Evolutionary conservation across 495 filamentous ascomycete species (phyloP).

Genomic region (Aspergillus campestris): DNA sequence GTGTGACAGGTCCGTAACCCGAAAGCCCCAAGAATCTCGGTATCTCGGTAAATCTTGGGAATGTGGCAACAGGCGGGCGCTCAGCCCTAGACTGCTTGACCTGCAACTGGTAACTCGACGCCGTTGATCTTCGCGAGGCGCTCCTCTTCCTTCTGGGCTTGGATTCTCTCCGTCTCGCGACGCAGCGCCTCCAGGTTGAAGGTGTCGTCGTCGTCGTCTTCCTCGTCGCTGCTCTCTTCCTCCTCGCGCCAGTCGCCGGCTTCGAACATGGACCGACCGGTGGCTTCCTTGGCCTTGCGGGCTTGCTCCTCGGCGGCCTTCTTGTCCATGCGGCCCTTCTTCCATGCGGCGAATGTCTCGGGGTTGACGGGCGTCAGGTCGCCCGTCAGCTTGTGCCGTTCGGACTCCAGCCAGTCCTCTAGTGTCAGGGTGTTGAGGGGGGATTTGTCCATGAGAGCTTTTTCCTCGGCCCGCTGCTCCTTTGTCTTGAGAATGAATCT

Average conservation of each 20-base stretch:
- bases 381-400: constrained; percentile 87
- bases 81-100: constrained; percentile 28
- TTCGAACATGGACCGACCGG: constrained; percentile 90
- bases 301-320: constrained; percentile 90
- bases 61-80: not conserved
- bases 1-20: constrained; percentile 18
- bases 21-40: constrained; percentile 22
- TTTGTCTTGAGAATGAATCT: constrained; percentile 97
- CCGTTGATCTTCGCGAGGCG: constrained; percentile 31
- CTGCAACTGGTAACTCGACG: constrained; percentile 13
- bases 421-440: constrained; percentile 89
- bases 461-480: constrained; percentile 92
- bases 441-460: constrained; percentile 94
- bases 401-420: constrained; percentile 93
- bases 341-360: constrained; percentile 91
- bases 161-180: constrained; percentile 58
- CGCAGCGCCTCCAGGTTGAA: constrained; percentile 77
- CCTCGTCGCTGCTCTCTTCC: constrained; percentile 54
- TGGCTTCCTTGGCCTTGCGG: constrained; percentile 83
- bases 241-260: constrained; percentile 81
- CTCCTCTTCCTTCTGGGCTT: constrained; percentile 36
- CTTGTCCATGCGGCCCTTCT: constrained; percentile 87
- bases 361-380: constrained; percentile 85
- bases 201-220: constrained; percentile 45
- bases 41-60: constrained; percentile 9